Percentiles rank a stretch among this genome's conserved stretches.
phyloP scores from a whole-genome alignment of 2,329 filamentous ascomycete species.

The Aaosphaeria arxii region DNA sequence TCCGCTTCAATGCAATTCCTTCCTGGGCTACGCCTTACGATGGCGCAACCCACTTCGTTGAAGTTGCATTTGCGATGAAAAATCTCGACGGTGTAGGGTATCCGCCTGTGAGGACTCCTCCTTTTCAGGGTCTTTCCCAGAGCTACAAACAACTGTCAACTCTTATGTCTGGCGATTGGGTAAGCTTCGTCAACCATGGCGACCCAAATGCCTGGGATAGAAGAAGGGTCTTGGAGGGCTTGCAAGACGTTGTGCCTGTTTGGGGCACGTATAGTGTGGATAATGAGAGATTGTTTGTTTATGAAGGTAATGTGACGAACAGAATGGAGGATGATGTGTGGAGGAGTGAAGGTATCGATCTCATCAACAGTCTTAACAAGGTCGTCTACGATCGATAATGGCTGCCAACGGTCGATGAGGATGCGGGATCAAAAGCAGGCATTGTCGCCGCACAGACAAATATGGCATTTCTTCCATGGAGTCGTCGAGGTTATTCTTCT shows the following conservation, averaged over 20 bases:
- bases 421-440: too few relatives aligned
- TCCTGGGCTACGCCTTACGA: neutral
- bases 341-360: constrained; percentile 38
- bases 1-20: neutral
- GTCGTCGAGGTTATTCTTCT: too few relatives aligned
- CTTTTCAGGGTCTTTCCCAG: neutral
- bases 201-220: constrained; percentile 23
- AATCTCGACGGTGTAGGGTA: neutral
- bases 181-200: constrained; percentile 36
- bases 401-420: too few relatives aligned
- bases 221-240: neutral
- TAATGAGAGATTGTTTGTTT: constrained; percentile 39
- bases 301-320: constrained; percentile 36
- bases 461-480: too few relatives aligned
- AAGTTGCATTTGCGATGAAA: constrained; percentile 1
- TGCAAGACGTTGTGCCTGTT: neutral
- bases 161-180: constrained; percentile 40
- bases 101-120: neutral
- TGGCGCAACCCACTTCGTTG: neutral
- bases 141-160: constrained; percentile 19
- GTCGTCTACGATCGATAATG: too few relatives aligned
- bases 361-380: constrained; percentile 24
- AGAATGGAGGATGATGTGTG: constrained; percentile 39
- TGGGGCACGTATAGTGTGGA: constrained; percentile 13
- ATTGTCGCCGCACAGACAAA: too few relatives aligned